Base-by-base conservation (phyloP, 2,329 filamentous ascomycete genomes). In the Penicillium italicum region DNA sequence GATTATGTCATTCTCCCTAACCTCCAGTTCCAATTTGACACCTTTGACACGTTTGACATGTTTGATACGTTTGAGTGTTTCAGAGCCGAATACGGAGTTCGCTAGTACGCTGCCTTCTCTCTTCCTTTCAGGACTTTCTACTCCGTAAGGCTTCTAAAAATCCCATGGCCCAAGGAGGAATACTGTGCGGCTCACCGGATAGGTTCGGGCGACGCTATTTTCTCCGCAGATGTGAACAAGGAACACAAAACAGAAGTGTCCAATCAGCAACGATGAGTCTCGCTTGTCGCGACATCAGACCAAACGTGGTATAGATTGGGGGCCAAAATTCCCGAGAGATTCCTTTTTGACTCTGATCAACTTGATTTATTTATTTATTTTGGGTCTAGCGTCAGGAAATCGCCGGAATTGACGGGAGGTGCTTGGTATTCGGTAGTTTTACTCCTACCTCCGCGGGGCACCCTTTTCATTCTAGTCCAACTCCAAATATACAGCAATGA, bases 221-320 rank as follows among this genome's bases (percentile, higher is more conserved):
- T 47, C 41, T 46, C 41, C 33, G 48, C 48, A 52, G 30, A 52
- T 22, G 31, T 37, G 40, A 45, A n/a, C n/a, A n/a, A 37, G 49
- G 33, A 46, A 52, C 38, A 30, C 41, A 44, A 37, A 44, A 38
- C 26, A 5, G 24, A 30, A 16, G 4, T 12, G 5, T 34, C 53
- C 53, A 55, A 55, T 55, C 53, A 55, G 9, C 26, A 24, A 4
- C 12, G 14, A 18, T 44, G 5, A 46, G 42, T 24, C 37, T 59
- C 57, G 64, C 57, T 59, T 59, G 62, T 67, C 66, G 65, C 62
- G 42, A 66, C 61, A 66, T 68, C 41, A 28, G 58, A 49, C 64
- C 61, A 41, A 43, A 62, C 58, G n/a, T 0, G 40, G 60, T 50
- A 20, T 34, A 49, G 51, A 9, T 58, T 68, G 66, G 58, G 45